phyloP scores from a whole-genome alignment of 2,329 filamentous ascomycete species.

The Talaromyces funiculosus region DNA sequence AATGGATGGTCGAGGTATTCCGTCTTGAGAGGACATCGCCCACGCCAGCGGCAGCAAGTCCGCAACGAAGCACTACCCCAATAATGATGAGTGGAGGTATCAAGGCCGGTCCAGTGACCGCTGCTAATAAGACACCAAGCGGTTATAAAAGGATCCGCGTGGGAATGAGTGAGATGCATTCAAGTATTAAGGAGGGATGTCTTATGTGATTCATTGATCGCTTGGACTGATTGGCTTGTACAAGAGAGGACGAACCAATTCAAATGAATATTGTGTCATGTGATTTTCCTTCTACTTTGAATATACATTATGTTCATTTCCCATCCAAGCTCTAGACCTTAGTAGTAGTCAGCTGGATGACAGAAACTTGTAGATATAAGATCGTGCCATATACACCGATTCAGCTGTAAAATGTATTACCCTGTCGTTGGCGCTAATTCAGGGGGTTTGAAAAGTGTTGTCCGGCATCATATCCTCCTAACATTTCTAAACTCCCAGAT shows the following conservation, averaged over 20 bases:
- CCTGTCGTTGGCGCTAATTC: no score
- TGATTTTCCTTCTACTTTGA: not conserved
- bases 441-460: no score
- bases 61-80: conserved; percentile 17
- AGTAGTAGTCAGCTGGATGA: not conserved
- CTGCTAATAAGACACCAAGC: conserved; percentile 7
- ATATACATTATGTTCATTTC: not conserved
- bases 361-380: no score
- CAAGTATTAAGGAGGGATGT: conserved; percentile 46
- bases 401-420: no score
- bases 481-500: no score
- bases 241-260: not conserved
- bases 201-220: conserved; percentile 36
- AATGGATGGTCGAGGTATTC: conserved; percentile 91
- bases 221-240: not conserved
- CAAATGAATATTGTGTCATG: not conserved
- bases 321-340: not conserved
- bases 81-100: conserved; percentile 28
- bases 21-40: conserved; percentile 30
- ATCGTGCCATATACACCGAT: no score
- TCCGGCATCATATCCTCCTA: no score
- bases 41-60: conserved; percentile 10
- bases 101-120: conserved; percentile 20
- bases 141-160: conserved; percentile 31
- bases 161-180: conserved; percentile 44